These are phyloP conservation scores for Botryotinia calthae DNA, from an alignment of 2,329 filamentous ascomycete species.

Conservation along the genomic window DNA sequence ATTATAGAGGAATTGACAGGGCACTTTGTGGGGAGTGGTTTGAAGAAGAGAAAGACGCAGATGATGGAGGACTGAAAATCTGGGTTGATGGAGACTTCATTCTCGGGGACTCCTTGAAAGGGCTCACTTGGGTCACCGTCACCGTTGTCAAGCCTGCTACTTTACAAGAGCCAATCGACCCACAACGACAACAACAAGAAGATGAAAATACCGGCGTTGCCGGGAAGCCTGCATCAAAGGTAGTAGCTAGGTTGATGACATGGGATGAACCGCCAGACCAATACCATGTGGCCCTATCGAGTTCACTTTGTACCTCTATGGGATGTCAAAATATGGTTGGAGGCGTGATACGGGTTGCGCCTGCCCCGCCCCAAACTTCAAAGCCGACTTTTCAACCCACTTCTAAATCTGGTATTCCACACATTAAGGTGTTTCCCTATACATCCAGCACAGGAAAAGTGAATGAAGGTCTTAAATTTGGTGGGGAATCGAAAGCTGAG, in stretches of 20 bases:
- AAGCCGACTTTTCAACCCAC: constrained; percentile 22
- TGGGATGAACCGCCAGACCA: constrained; percentile 89
- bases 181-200: constrained; percentile 65
- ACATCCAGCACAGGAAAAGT: constrained; percentile 53
- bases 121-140: constrained; percentile 75
- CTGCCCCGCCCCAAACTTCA: constrained; percentile 55
- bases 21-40: constrained; percentile 72
- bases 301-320: constrained; percentile 70
- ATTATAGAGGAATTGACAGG: constrained; percentile 77
- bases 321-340: constrained; percentile 73
- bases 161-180: constrained; percentile 67
- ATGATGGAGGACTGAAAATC: constrained; percentile 62
- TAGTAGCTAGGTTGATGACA: constrained; percentile 70
- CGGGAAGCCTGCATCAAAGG: constrained; percentile 57
- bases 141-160: constrained; percentile 82
- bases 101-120: constrained; percentile 67
- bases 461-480: constrained; percentile 73
- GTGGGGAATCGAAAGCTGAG: constrained; percentile 80
- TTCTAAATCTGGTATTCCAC: constrained; percentile 50
- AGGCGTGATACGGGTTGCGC: constrained; percentile 82
- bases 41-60: constrained; percentile 54
- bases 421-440: constrained; percentile 81
- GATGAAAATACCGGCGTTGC: constrained; percentile 60
- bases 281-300: constrained; percentile 76
- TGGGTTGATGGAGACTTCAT: constrained; percentile 84